Evolutionary conservation across 106 monocot species (phyloP).

Genomic region (Dendrobium huoshanense): DNA sequence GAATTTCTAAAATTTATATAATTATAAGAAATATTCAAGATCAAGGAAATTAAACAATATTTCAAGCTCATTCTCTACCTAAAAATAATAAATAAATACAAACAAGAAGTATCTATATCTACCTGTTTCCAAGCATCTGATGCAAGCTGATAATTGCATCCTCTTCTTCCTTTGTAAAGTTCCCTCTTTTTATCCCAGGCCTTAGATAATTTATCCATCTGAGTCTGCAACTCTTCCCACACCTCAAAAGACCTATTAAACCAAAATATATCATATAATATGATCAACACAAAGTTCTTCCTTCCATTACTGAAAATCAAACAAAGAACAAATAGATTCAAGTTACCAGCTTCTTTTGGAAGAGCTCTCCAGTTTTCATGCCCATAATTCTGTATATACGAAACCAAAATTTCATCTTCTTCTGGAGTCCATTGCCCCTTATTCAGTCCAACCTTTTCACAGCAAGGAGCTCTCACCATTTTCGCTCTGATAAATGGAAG

Average conservation of each 20-base stretch:
- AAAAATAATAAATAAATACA: too few relatives aligned
- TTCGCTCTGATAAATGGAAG: neutral
- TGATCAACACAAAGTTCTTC: neutral
- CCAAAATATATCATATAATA: neutral
- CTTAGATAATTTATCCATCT: slow-evolving; percentile 43
- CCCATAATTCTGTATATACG: slow-evolving; percentile 27
- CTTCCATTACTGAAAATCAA: neutral
- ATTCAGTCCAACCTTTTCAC: slow-evolving; percentile 44
- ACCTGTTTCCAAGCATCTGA: slow-evolving; percentile 36
- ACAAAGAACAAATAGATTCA: neutral
- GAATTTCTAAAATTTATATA: too few relatives aligned
- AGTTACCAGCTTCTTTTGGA: slow-evolving; percentile 37
- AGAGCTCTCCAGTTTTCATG: slow-evolving; percentile 52
- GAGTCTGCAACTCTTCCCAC: slow-evolving; percentile 48
- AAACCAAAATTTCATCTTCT: slow-evolving; percentile 33
- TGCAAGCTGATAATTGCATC: slow-evolving; percentile 41
- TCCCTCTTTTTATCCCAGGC: slow-evolving; percentile 44
- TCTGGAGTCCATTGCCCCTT: slow-evolving; percentile 37
- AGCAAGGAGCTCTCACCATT: slow-evolving; percentile 50
- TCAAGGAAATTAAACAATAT: neutral
- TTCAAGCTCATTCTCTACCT: neutral
- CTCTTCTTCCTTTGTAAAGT: slow-evolving; percentile 39
- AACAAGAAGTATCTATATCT: neutral
- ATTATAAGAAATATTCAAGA: neutral
- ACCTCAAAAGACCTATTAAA: slow-evolving; percentile 34